Base-by-base conservation (phyloP, 2,329 filamentous ascomycete species). In the Neonectria hederae region DNA sequence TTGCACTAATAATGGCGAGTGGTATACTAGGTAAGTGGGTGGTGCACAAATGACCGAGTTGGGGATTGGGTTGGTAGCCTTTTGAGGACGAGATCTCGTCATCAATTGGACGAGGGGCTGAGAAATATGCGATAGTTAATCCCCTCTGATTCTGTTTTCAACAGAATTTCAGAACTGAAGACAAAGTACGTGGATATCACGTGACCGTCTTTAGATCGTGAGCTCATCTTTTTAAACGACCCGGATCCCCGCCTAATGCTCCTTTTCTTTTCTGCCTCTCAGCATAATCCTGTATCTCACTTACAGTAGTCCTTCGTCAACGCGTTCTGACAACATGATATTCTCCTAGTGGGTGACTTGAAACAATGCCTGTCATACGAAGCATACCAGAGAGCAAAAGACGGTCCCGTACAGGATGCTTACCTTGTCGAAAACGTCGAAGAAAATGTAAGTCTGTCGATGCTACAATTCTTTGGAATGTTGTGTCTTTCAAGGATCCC, bases 351-450 rank as follows among this genome's bases (percentile, higher is more conserved):
- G 11, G n/a, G n/a, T 2, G 38, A 21, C n/a, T 19, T 19, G 2
- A 42, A 19, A 19, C 9, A 42, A 42, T 42, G 38, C 38, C 38
- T 19, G 38, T 42, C 8, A 42, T 42, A 42, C 38, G 38, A 21
- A 42, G 9, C n/a, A 42, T 42, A 42, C 38, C 38, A 10, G 38
- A 42, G 9, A 42, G 38, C 38, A 42, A 42, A 21, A 42, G 38
- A 42, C 38, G n/a, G 8, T 42, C 38, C n/a, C 38, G 38, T n/a
- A 42, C n/a, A 10, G 38, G n/a, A 10, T 42, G 38, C n/a, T 42
- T 68, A 22, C 66, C 63, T 7, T 68, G 66, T 28, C 66, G 66
- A 35, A 69, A 67, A 22, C 66, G 66, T 1, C 58, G 66, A 38
- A 66, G 66, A 52, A 68, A 68, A 61, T 68, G 66, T 42, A 21